These are phyloP conservation scores for Solanum chacoense DNA, from an alignment of 305 asterid species.

Conservation along the genomic window DNA sequence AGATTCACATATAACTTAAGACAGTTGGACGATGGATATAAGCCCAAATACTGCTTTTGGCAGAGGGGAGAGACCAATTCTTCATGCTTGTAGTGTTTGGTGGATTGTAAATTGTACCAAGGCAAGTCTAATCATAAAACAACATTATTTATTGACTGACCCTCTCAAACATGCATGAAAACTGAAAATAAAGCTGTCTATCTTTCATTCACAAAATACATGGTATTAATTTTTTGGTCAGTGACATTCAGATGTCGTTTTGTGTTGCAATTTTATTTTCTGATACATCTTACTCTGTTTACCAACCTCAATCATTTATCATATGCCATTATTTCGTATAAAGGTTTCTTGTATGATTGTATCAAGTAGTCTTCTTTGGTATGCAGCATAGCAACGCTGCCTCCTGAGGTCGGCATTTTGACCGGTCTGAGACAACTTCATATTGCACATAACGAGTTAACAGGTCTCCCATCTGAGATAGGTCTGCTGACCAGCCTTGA, in stretches of 20 bases:
- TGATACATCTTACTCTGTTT: neutral
- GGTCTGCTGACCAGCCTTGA: conserved; percentile 56
- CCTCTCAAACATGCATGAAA: neutral
- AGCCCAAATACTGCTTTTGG: neutral
- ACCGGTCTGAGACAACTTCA: conserved; percentile 60
- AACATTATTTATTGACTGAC: neutral
- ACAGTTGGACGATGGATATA: neutral
- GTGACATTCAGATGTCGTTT: neutral
- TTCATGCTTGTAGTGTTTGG: neutral
- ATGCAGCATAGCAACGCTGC: conserved; percentile 53
- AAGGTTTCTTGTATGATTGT: neutral
- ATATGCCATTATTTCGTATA: neutral
- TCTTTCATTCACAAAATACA: neutral
- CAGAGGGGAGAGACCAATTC: neutral
- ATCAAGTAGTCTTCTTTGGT: neutral
- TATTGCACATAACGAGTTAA: conserved; percentile 49
- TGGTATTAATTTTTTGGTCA: neutral
- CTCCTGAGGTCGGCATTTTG: conserved; percentile 60
- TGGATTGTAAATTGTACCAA: neutral
- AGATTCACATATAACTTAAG: neutral
- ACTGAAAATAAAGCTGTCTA: neutral
- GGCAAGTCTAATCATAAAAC: neutral
- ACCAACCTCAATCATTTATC: neutral
- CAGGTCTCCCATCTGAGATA: conserved; percentile 59
- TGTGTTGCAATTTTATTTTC: neutral